A percentile compares a stretch with the other conserved stretches of the same genome.
Evolutionary conservation across 169 alveolate genomes (phyloP).

Genomic region (Eimeria mitis): DNA sequence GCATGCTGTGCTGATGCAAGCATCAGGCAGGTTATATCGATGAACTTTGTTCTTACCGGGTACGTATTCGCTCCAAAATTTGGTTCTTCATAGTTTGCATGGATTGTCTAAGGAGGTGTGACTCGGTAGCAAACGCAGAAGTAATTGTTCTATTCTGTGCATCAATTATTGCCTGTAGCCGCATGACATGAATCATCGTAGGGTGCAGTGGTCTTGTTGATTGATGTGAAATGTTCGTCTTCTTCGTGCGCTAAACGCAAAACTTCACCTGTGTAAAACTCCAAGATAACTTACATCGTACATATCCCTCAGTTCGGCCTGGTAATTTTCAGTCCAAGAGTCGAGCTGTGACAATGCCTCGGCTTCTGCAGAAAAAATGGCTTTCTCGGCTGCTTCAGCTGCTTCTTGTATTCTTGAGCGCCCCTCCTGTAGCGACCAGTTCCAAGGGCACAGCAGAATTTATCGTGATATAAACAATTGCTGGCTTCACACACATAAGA

Average conservation of each 20-base stretch:
- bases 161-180: constrained; percentile 21
- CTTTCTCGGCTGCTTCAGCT: constrained; percentile 22
- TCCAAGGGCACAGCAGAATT: background rate
- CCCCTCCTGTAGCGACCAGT: constrained; percentile 7
- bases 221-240: background rate
- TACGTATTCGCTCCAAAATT: constrained; percentile 16
- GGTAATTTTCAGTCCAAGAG: constrained; percentile 15
- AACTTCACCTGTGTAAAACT: background rate
- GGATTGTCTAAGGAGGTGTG: constrained; percentile 29
- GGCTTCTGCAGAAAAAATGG: constrained; percentile 8
- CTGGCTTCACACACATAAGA: too few species aligned
- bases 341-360: constrained; percentile 7
- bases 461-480: background rate
- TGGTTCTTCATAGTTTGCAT: constrained; percentile 56
- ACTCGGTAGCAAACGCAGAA: constrained; percentile 32
- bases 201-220: background rate
- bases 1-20: background rate
- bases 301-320: constrained; percentile 5
- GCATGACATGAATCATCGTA: background rate
- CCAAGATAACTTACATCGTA: constrained; percentile 17
- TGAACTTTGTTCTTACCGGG: background rate
- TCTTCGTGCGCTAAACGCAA: background rate
- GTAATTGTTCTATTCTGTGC: constrained; percentile 18
- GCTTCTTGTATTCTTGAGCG: constrained; percentile 57
- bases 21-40: background rate